These are phyloP conservation scores for Penicillium mononematosum DNA, from an alignment of 495 filamentous ascomycete genomes.

Conservation along the genomic window DNA sequence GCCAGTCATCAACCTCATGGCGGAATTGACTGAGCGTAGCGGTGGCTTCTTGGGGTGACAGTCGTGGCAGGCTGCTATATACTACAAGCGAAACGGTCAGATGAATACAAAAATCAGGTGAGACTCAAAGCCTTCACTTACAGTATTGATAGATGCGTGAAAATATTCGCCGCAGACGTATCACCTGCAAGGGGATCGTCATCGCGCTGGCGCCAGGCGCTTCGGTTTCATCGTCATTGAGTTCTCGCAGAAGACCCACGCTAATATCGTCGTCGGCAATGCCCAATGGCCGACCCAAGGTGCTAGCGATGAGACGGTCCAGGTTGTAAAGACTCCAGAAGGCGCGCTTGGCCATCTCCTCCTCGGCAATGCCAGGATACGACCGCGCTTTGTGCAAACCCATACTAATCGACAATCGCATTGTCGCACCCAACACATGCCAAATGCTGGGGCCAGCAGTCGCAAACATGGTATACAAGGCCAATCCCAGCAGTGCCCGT, in stretches of 20 bases:
- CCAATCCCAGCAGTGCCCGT: slow-evolving; percentile 48
- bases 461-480: slow-evolving; percentile 52
- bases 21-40: slow-evolving; percentile 43
- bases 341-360: slow-evolving; percentile 51
- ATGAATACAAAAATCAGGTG: too few species aligned
- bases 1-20: slow-evolving; percentile 51
- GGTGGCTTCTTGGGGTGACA: slow-evolving; percentile 36
- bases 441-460: slow-evolving; percentile 52
- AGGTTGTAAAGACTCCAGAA: slow-evolving; percentile 56
- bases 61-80: slow-evolving; percentile 43
- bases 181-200: slow-evolving; percentile 52
- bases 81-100: slow-evolving; percentile 27
- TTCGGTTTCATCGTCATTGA: slow-evolving; percentile 47
- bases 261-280: slow-evolving; percentile 53
- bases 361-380: slow-evolving; percentile 32
- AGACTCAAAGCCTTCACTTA: slow-evolving; percentile 23
- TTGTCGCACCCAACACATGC: slow-evolving; percentile 50
- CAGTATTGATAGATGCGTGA: slow-evolving; percentile 47
- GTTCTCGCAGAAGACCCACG: slow-evolving; percentile 43
- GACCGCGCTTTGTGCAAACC: slow-evolving; percentile 49
- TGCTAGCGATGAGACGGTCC: slow-evolving; percentile 51
- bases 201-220: slow-evolving; percentile 40
- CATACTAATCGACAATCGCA: slow-evolving; percentile 50
- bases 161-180: slow-evolving; percentile 49
- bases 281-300: slow-evolving; percentile 48